phyloP scores from a whole-genome alignment of 2,329 filamentous ascomycete species.

The Microcyclospora pomicola region DNA sequence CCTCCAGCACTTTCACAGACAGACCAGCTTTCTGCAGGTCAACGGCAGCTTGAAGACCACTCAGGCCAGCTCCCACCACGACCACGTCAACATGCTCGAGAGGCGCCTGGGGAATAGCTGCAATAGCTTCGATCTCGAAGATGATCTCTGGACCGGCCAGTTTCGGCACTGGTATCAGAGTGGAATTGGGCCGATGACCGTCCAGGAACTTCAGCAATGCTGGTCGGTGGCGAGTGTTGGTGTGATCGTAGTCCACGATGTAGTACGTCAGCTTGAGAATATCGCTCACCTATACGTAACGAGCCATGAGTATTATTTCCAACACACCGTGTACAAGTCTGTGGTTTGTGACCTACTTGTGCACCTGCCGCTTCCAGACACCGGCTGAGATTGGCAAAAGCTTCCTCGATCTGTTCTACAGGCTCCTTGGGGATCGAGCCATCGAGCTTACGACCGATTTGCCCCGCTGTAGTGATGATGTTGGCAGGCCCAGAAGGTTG shows the following conservation, averaged over 20 bases:
- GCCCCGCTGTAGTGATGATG: constrained; percentile 9
- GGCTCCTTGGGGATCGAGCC: constrained; percentile 11
- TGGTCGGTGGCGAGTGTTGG: constrained; percentile 9
- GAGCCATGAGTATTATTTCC: no score
- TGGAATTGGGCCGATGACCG: constrained; percentile 13
- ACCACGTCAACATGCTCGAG: constrained; percentile 16
- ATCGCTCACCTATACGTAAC: constrained; percentile 4
- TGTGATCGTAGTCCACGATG: constrained; percentile 15
- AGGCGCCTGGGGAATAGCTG: constrained; percentile 8
- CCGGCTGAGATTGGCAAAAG: constrained; percentile 10
- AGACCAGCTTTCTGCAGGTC: constrained; percentile 16
- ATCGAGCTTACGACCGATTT: constrained; percentile 12
- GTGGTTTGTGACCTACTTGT: neutral
- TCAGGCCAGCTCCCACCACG: constrained; percentile 22
- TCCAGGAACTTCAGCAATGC: constrained; percentile 13
- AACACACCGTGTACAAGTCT: no score
- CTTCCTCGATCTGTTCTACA: constrained; percentile 12
- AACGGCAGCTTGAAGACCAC: constrained; percentile 18
- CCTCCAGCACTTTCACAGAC: constrained; percentile 19
- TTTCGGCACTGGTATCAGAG: constrained; percentile 12
- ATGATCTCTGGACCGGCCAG: constrained; percentile 14
- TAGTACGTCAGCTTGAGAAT: constrained; percentile 15
- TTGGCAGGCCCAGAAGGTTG: constrained; percentile 6
- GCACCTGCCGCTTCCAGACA: constrained; percentile 15
- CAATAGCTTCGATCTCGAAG: constrained; percentile 16